Base-by-base conservation (phyloP, 352 stramenopile genomes). In the Pythium monospermum region DNA sequence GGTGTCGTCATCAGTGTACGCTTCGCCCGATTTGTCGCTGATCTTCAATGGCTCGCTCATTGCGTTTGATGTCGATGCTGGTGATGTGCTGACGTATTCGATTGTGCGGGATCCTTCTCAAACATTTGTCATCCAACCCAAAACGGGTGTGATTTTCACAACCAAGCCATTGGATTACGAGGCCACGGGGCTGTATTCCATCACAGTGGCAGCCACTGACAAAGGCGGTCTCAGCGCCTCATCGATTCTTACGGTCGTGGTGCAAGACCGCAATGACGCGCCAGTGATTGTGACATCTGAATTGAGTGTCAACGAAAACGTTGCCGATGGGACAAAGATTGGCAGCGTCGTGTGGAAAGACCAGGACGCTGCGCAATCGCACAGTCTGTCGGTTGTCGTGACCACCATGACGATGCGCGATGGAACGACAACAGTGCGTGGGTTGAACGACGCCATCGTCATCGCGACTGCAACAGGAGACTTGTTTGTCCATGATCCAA, bases 201-300 rank as follows among this genome's bases (percentile, higher is more conserved):
- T 66, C 13, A 37, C 25, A 13, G 39, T 70, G 1, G 54, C 31
- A 4, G 56, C 25, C n/a, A 59, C 38, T 6, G 62, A 70, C 31
- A 43, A 21, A 11, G 43, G 30, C 1, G 43, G 53, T 2, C 31
- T 59, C 19, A 47, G 25, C 7, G 23, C 45, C 6, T 28, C 49
- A 1, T 42, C 41, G 1, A 49, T 31, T 4, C 15, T 70, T n/a
- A 53, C 45, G 19, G 44, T 70, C 3, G 22, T 60, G 8, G 37
- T 70, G 6, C 47, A 53, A 25, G 62, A 70, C 27, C 53, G 57
- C 5, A 70, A 70, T 10, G 62, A 70, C 26, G 40, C 57, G 4
- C 62, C 62, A 3, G 13, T 49, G 2, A 57, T 70, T 21, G 16
- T 19, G 0, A 47, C 51, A 19, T 22, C 10, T 13, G 27, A 26